phyloP scores from a whole-genome alignment of 257 asterid genomes.

The Solanum acaule region DNA sequence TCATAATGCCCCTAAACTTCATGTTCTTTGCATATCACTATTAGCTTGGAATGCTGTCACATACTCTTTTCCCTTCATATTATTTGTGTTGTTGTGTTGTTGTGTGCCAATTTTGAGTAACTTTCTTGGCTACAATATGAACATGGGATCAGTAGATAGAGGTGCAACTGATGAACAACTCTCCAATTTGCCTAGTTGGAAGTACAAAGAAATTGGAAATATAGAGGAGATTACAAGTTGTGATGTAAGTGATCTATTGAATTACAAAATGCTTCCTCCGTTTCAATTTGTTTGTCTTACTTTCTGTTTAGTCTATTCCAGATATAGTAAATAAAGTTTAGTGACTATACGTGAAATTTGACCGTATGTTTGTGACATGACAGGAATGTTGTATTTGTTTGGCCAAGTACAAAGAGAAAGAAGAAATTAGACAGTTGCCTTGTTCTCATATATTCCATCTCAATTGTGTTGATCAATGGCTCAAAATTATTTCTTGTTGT shows the following conservation, averaged over 20 bases:
- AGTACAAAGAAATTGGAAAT: slow-evolving; percentile 29
- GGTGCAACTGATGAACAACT: slow-evolving; percentile 87
- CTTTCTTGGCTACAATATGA: slow-evolving; percentile 83
- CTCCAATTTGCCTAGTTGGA: slow-evolving; percentile 53
- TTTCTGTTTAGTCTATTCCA: too few relatives aligned
- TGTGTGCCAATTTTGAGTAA: slow-evolving; percentile 75
- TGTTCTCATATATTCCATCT: slow-evolving; percentile 79
- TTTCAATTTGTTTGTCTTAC: background rate
- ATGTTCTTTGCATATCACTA: slow-evolving; percentile 65
- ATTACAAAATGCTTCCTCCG: background rate
- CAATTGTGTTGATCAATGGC: slow-evolving; percentile 95
- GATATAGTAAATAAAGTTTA: background rate
- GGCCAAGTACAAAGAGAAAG: slow-evolving; percentile 71
- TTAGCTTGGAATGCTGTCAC: slow-evolving; percentile 83
- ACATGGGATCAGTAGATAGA: slow-evolving; percentile 49
- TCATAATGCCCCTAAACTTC: slow-evolving; percentile 64
- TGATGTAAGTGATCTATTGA: slow-evolving; percentile 23
- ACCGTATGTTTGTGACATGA: background rate
- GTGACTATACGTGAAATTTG: background rate
- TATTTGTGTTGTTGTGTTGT: slow-evolving; percentile 71
- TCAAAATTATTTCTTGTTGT: slow-evolving; percentile 72
- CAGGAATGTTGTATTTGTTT: slow-evolving; percentile 95
- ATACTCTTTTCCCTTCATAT: slow-evolving; percentile 84
- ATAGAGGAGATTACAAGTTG: slow-evolving; percentile 23
- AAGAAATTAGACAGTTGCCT: slow-evolving; percentile 76